Base-by-base conservation (phyloP, 352 stramenopile genomes). In the Globisporangium abappressorium region DNA sequence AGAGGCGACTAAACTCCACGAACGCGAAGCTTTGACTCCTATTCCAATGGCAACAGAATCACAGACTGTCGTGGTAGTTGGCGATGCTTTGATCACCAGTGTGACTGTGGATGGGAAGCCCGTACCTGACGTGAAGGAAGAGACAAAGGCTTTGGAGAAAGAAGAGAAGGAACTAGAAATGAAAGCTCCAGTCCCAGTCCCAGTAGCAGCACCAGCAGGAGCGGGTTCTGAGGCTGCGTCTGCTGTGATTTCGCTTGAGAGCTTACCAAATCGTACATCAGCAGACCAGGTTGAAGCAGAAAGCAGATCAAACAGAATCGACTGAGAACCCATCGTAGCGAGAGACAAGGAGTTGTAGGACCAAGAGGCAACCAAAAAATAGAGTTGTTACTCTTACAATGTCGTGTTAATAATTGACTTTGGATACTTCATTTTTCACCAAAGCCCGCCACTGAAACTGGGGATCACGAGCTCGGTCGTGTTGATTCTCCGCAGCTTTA, bases 381-480 rank as follows among this genome's bases (percentile, higher is more conserved):
- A 46, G 38, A 18, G 15, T 46, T 46, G 14, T 4, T 46, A 46
- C 38, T 20, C 14, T 46, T 15, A 43, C 38, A 46, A 46, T 46
- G 6, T 5, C 38, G 18, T 46, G 12, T 5, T 46, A 20, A 22
- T 5, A 49, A 22, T 59, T 24, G 12, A 33, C 5, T 33, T 33
- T 33, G 3, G 30, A 20, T 33, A 6, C 28, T 14, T 59, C 9
- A 3, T 22, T 33, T 22, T 33, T 60, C 26, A 60, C 54, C 54
- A 60, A 12, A 60, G n/a, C 9, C 24, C 54, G 6, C 54, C 34
- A 22, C 34, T 43, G 3, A 60, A 34, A n/a, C 7, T 60, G 15
- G 54, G 54, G 18, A 60, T 60, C 28, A 60, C 54, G 18, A 60
- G 54, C 54, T 60, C 28, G 5, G 54, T 60, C 28, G 28, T 43